phyloP scores from a whole-genome alignment of 441 rosid species.

The Jatropha multifida region DNA sequence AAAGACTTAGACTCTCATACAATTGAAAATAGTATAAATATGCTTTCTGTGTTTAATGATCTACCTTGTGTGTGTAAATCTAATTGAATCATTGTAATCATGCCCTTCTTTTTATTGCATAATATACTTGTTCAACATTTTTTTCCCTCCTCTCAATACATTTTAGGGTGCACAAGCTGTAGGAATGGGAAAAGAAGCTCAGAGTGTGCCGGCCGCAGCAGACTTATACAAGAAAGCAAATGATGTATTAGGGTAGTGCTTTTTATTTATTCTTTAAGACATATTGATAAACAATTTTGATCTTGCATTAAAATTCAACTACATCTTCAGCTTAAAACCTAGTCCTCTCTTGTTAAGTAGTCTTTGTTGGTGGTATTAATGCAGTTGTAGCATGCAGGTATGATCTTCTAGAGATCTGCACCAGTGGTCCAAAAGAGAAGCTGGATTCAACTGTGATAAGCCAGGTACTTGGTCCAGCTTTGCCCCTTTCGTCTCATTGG shows the following conservation, averaged over 20 bases:
- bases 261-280: background rate
- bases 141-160: slow-evolving; percentile 5
- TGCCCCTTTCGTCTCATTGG: background rate
- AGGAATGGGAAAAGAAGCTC: slow-evolving; percentile 97
- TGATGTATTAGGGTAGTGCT: slow-evolving; percentile 68
- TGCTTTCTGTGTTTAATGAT: background rate
- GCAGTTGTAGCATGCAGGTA: slow-evolving; percentile 48
- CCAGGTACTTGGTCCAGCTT: slow-evolving; percentile 54
- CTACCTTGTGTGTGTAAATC: background rate
- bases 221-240: slow-evolving; percentile 79
- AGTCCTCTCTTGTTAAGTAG: background rate
- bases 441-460: slow-evolving; percentile 92
- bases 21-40: background rate
- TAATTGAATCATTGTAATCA: background rate
- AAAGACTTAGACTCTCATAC: background rate
- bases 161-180: slow-evolving; percentile 89
- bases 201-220: slow-evolving; percentile 68
- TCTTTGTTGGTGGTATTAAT: slow-evolving; percentile 13
- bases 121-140: background rate
- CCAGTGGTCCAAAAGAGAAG: slow-evolving; percentile 92
- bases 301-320: background rate
- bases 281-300: background rate
- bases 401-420: slow-evolving; percentile 87
- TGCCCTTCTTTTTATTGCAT: background rate
- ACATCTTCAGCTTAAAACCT: background rate